Conservation (phyloP, 2,329 filamentous ascomycete genomes). For the Pyricularia pennisetigena region DNA sequence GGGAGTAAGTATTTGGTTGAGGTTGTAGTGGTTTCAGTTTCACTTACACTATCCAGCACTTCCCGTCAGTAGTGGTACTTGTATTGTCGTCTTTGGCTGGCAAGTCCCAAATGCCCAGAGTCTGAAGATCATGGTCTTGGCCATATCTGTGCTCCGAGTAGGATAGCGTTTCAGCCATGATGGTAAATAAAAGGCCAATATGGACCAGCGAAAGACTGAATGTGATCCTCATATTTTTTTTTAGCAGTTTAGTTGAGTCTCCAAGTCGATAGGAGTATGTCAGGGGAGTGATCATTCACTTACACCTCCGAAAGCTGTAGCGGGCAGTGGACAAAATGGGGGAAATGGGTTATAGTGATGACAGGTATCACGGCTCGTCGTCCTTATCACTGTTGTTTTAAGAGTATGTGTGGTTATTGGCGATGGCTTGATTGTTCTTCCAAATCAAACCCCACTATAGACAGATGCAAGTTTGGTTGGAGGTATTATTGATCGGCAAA, state of each 20-base stretch:
- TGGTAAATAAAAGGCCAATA: background rate
- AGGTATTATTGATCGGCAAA: background rate
- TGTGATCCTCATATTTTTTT: background rate
- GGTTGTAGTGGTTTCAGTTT: background rate
- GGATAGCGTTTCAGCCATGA: background rate
- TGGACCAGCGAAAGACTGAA: background rate
- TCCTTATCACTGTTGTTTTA: background rate
- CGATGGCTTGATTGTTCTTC: too few relatives aligned
- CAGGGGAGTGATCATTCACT: background rate
- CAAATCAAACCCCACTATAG: background rate
- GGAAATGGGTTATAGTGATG: background rate
- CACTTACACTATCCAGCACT: conserved; percentile 27
- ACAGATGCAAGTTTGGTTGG: background rate
- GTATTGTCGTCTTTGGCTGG: conserved; percentile 4
- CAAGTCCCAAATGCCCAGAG: conserved; percentile 34
- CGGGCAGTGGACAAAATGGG: background rate
- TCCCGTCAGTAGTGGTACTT: conserved; percentile 9
- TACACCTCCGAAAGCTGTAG: background rate
- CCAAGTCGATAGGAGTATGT: background rate
- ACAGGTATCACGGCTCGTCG: background rate
- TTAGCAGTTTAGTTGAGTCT: background rate
- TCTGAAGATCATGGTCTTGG: conserved; percentile 28
- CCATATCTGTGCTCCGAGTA: conserved; percentile 26
- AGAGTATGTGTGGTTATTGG: background rate
- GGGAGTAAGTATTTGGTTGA: background rate